A percentile compares a stretch with the other conserved stretches of the same genome.
phyloP scores from a whole-genome alignment of 2,329 filamentous ascomycete species.

The Conoideocrella luteorostrata region DNA sequence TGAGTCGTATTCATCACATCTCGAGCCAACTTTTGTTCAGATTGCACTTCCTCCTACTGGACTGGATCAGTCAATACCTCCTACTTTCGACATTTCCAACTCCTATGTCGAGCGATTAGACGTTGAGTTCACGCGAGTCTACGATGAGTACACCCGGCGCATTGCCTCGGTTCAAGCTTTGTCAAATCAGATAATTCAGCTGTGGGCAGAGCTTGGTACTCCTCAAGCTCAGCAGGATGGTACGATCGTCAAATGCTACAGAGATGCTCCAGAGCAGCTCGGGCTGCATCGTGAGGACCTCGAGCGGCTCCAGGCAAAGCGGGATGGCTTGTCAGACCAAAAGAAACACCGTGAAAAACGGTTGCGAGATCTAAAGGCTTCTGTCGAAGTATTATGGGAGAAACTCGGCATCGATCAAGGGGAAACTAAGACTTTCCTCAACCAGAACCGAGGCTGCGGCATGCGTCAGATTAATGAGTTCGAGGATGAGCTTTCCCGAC shows the following conservation, averaged over 20 bases:
- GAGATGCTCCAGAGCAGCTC: constrained; percentile 86
- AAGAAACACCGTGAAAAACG: constrained; percentile 76
- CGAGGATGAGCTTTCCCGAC: constrained; percentile 76
- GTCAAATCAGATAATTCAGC: constrained; percentile 79
- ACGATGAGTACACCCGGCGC: constrained; percentile 90
- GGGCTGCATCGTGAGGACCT: constrained; percentile 88
- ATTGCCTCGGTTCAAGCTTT: constrained; percentile 67
- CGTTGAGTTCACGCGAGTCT: constrained; percentile 85
- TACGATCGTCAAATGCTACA: constrained; percentile 80
- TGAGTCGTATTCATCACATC: constrained; percentile 91
- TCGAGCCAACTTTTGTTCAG: constrained; percentile 81
- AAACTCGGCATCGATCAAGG: constrained; percentile 76
- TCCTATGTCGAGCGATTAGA: constrained; percentile 83
- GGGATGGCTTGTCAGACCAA: constrained; percentile 80
- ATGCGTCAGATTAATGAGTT: constrained; percentile 92
- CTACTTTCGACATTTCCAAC: constrained; percentile 87
- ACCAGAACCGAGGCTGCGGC: constrained; percentile 83
- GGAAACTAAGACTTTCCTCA: constrained; percentile 80
- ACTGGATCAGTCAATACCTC: constrained; percentile 67
- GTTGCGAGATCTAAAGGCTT: constrained; percentile 65
- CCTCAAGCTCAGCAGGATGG: constrained; percentile 89
- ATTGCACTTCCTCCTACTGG: constrained; percentile 79
- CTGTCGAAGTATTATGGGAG: constrained; percentile 85
- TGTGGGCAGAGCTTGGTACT: constrained; percentile 93
- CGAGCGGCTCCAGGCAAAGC: constrained; percentile 60